Conservation (phyloP, 169 alveolate genomes). For the Theileria sp. region DNA sequence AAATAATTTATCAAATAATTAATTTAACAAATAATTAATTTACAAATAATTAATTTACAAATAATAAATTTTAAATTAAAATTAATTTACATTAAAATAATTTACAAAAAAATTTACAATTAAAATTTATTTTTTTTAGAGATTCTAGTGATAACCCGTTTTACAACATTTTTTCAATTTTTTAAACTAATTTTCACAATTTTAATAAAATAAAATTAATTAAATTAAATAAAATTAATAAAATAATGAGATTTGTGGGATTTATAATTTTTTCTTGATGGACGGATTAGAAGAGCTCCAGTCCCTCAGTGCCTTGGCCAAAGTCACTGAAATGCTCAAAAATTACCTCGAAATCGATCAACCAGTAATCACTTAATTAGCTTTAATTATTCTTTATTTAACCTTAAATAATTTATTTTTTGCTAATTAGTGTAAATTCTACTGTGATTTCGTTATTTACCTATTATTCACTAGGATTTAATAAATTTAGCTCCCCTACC, state of each 20-base stretch:
- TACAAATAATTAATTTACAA: too few relatives aligned
- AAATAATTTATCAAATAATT: background rate
- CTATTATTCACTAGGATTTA: background rate
- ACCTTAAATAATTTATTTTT: background rate
- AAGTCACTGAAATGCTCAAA: conserved; percentile 55
- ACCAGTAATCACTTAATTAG: conserved; percentile 28
- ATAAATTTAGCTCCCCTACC: background rate
- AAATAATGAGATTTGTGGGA: conserved; percentile 5
- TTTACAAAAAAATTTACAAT: too few relatives aligned
- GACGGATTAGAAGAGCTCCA: conserved; percentile 58
- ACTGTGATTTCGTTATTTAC: too few relatives aligned
- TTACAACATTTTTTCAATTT: background rate
- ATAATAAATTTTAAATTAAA: too few relatives aligned
- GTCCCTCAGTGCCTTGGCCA: conserved; percentile 41
- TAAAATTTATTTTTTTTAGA: too few relatives aligned
- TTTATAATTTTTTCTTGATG: background rate
- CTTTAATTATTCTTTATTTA: background rate
- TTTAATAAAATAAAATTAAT: too few relatives aligned
- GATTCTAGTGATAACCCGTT: too few relatives aligned
- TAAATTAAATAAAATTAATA: too few relatives aligned
- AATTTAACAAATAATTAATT: too few relatives aligned
- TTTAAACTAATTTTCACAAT: background rate
- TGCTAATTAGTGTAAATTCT: too few relatives aligned
- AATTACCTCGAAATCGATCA: conserved; percentile 64
- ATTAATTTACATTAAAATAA: too few relatives aligned